Base-by-base conservation (phyloP, 306 rosid genomes). In the Inga leiocalycina region DNA sequence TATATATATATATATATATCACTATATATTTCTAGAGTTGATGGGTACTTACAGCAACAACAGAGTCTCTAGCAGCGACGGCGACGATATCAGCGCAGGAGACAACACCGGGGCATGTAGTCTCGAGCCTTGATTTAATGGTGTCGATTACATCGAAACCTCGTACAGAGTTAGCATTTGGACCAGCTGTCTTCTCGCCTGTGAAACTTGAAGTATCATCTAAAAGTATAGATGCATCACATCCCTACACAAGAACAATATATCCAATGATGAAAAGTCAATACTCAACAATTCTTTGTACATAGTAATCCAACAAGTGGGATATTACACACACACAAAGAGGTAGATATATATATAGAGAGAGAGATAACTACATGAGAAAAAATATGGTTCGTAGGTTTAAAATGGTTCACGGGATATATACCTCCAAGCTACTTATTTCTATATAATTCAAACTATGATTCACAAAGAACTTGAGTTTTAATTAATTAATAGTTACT, bases 11-110 rank as follows among this genome's bases (percentile, higher is more conserved):
- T 15, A 14, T 10, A 3, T 14, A 3, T 49, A 0, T 52, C 59
- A 16, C 22, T 6, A 52, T 6, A 20, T 17, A 56, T 24, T 22
- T 61, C 67, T 61, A 3, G 27, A 22, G 67, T 49, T 14, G 9
- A 52, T 52, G 20, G 4, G 4, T 39, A 74, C 88, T 81, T 78
- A 92, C 96, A 43, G 83, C 86, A 56, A 88, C 90, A 3, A 89
- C 91, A 0, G 97, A 93, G 44, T 91, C 97, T 51, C 96, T 86
- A 0, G 96, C 93, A 3, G 92, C 97, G 17, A 91, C 91, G 0
- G 89, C 70, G 9, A 93, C 43, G 9, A 93, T 89, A 48, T 93
- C 97, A 39, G 94, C 90, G 69, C 97, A 93, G 37, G 92, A 93
- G 11, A 93, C 91, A 17, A 84, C 86, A 32, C 88, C 81, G 0